phyloP scores from a whole-genome alignment of 768 basidiomycete genomes.

The Auriculariales sp. region DNA sequence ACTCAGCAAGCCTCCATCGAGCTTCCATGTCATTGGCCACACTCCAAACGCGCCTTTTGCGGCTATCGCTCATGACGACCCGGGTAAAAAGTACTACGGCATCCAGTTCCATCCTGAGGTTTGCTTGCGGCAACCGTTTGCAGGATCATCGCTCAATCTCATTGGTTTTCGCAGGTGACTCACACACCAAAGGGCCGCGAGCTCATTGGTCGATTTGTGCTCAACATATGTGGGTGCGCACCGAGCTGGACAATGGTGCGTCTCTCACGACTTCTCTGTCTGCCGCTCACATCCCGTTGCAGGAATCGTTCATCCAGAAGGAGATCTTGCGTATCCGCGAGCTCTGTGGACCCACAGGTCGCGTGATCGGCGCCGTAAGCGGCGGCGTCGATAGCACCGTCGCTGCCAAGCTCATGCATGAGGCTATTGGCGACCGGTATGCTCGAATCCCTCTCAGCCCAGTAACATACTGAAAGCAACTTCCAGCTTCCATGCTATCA shows the following conservation, averaged over 20 bases:
- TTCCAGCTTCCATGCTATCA: constrained; percentile 89
- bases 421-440: constrained; percentile 94
- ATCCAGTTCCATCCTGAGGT: constrained; percentile 95
- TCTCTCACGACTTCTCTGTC: constrained; percentile 5
- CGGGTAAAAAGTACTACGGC: constrained; percentile 79
- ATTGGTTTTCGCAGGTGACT: constrained; percentile 40
- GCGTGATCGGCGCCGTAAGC: constrained; percentile 94
- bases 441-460: constrained; percentile 7
- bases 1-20: constrained; percentile 60
- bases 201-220: constrained; percentile 73
- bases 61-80: constrained; percentile 84
- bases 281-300: constrained; percentile 2
- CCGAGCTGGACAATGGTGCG: constrained; percentile 88
- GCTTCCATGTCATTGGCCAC: constrained; percentile 79
- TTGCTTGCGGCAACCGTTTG: not conserved
- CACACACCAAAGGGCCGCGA: constrained; percentile 84
- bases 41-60: constrained; percentile 84
- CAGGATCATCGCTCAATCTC: not conserved
- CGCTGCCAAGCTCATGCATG: constrained; percentile 98
- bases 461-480: not conserved
- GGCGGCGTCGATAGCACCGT: constrained; percentile 98
- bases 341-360: constrained; percentile 86
- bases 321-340: constrained; percentile 88
- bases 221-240: constrained; percentile 69
- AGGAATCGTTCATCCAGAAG: constrained; percentile 97